Evolutionary conservation across 1,139 yeast species (phyloP).

Genomic region (Wickerhamomyces sp.): DNA sequence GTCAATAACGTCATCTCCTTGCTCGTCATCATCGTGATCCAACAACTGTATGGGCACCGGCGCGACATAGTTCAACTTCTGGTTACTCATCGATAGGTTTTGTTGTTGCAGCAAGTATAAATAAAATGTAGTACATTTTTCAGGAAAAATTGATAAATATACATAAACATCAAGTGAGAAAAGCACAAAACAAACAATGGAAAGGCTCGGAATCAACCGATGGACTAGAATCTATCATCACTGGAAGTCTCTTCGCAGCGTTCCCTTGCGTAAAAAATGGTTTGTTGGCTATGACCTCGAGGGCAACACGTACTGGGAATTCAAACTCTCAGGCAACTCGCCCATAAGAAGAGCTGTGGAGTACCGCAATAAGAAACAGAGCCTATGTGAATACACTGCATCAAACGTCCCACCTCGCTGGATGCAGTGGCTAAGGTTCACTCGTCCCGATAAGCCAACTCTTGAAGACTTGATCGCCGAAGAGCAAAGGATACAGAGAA

Average conservation of each 20-base stretch:
- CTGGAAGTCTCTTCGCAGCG: conserved; percentile 57
- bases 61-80: conserved; percentile 19
- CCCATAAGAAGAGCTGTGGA: conserved; percentile 35
- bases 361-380: conserved; percentile 27
- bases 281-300: conserved; percentile 60
- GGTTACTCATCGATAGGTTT: conserved; percentile 3
- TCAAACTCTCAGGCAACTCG: conserved; percentile 32
- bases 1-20: background rate
- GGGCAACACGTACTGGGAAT: conserved; percentile 87
- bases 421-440: conserved; percentile 75
- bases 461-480: conserved; percentile 59
- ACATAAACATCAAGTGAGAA: background rate
- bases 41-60: conserved; percentile 28
- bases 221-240: conserved; percentile 42
- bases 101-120: too few relatives aligned
- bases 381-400: conserved; percentile 32
- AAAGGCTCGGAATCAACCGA: conserved; percentile 34
- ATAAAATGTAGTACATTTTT: too few relatives aligned
- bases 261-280: conserved; percentile 58
- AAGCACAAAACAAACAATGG: conserved; percentile 25
- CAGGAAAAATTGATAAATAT: too few relatives aligned
- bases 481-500: conserved; percentile 47
- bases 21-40: conserved; percentile 16
- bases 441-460: conserved; percentile 57
- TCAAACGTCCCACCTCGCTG: conserved; percentile 57